Base-by-base conservation (phyloP, 331 rosid genomes). In the Pyrus hybrid region DNA sequence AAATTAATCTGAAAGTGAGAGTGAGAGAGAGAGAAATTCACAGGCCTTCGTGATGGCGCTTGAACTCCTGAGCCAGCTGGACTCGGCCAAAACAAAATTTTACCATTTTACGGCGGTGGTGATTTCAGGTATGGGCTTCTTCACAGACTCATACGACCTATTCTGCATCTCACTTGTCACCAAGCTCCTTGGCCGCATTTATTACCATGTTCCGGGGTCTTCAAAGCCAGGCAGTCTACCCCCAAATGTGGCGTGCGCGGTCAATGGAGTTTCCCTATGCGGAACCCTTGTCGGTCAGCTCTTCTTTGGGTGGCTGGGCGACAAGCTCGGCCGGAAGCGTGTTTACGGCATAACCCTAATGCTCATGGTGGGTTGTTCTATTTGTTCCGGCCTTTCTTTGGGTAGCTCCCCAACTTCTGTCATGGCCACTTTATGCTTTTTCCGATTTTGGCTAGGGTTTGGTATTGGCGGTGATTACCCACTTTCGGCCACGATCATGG, bases 391-490 rank as follows among this genome's bases (percentile, higher is more conserved):
- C 16, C 92, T 92, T 33, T 90, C 93, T 5, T 90, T 90, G 67
- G 88, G 96, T 5, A 67, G 79, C 72, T 62, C 96, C 0, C 72
- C 97, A 0, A 77, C 64, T 18, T 28, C 85, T 41, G 93, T 88
- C 49, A 74, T 90, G 23, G 18, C 79, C 57, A 84, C 83, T 12
- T 88, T 92, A 1, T 92, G 96, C 70, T 92, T 92, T 86, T 92
- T 90, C 47, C 71, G 93, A 28, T 92, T 90, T 75, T 92, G 96
- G 97, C 83, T 92, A 4, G 97, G 93, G 13, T 92, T 90, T 37
- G 93, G 97, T 2, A 92, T 92, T 43, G 93, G 96, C n/a, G 96
- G 97, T 6, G 92, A 88, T 53, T 92, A 88, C 81, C 97, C 96
- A 3, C 89, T 92, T 37, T 92, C 96, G 0, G 97, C 97, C 1